Percentiles rank a stretch among this genome's conserved stretches.
Evolutionary conservation across 306 rosid species (phyloP).

Genomic region (Arachis hypogaea): DNA sequence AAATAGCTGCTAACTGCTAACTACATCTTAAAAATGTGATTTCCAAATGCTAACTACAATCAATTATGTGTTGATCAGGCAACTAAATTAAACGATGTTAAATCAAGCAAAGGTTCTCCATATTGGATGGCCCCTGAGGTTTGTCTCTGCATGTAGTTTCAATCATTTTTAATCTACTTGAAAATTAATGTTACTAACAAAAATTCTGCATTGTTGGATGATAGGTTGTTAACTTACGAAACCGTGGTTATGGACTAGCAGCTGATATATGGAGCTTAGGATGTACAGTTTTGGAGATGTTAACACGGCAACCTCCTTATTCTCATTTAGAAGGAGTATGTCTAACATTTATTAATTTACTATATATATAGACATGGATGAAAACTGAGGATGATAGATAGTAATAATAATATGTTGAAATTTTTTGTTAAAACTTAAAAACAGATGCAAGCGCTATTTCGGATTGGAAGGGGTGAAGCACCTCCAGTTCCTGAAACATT

Average conservation of each 20-base stretch:
- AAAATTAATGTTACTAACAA: neutral
- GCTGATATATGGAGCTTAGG: constrained; percentile 68
- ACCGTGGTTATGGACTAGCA: constrained; percentile 51
- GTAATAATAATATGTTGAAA: neutral
- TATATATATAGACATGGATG: neutral
- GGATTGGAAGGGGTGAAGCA: constrained; percentile 46
- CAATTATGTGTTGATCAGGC: constrained; percentile 39
- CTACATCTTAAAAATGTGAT: constrained; percentile 11
- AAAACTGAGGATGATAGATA: neutral
- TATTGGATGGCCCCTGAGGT: constrained; percentile 70
- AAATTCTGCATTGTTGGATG: constrained; percentile 24
- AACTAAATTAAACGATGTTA: constrained; percentile 53
- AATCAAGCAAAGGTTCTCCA: constrained; percentile 61
- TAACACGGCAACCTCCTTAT: constrained; percentile 54
- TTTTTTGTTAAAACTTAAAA: constrained; percentile 5
- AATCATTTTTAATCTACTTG: constrained; percentile 25
- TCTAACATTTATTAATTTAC: constrained; percentile 5
- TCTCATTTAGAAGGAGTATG: constrained; percentile 62
- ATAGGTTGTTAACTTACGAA: constrained; percentile 54
- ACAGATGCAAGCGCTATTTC: constrained; percentile 49
- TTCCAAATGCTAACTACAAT: constrained; percentile 21
- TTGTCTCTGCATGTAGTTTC: constrained; percentile 18
- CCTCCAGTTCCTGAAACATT: constrained; percentile 54
- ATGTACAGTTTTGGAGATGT: constrained; percentile 59
- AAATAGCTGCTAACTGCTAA: neutral